phyloP scores from a whole-genome alignment of 345 rosid genomes.

The Firmiana major region DNA sequence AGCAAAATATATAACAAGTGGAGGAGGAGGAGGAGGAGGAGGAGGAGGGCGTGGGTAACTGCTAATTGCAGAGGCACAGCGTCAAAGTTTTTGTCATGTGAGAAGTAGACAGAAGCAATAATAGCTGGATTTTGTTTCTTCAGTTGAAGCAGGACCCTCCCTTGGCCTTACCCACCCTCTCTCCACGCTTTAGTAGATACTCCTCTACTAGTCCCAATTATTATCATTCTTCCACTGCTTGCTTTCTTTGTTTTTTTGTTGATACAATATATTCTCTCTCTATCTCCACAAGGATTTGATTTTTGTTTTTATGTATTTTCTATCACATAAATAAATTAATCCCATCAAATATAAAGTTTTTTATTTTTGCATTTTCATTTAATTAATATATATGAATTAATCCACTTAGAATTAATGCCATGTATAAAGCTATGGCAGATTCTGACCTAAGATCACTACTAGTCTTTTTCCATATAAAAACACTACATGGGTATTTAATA shows the following conservation, averaged over 20 bases:
- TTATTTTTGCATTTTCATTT: too few relatives aligned
- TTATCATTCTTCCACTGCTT: constrained; percentile 11
- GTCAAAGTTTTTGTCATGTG: constrained; percentile 29
- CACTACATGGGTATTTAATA: too few relatives aligned
- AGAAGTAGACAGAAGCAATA: constrained; percentile 47
- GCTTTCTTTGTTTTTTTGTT: background rate
- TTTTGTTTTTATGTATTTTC: background rate
- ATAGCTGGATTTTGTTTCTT: constrained; percentile 38
- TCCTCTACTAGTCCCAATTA: constrained; percentile 15
- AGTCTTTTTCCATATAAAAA: too few relatives aligned
- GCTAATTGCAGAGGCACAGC: constrained; percentile 31
- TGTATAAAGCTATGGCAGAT: too few relatives aligned
- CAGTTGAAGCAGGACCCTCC: constrained; percentile 27
- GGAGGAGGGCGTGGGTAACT: constrained; percentile 20
- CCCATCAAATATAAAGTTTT: too few relatives aligned
- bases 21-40: background rate
- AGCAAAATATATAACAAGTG: background rate
- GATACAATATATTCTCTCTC: background rate
- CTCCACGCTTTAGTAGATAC: background rate
- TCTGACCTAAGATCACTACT: too few relatives aligned
- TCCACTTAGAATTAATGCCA: too few relatives aligned
- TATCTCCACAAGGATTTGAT: background rate
- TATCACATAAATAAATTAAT: background rate
- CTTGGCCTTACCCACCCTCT: background rate
- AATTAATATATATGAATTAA: too few relatives aligned